Percentiles rank a stretch among this genome's conserved stretches.
phyloP scores from a whole-genome alignment of 2,329 filamentous ascomycete genomes.

The Metarhizium brunneum region DNA sequence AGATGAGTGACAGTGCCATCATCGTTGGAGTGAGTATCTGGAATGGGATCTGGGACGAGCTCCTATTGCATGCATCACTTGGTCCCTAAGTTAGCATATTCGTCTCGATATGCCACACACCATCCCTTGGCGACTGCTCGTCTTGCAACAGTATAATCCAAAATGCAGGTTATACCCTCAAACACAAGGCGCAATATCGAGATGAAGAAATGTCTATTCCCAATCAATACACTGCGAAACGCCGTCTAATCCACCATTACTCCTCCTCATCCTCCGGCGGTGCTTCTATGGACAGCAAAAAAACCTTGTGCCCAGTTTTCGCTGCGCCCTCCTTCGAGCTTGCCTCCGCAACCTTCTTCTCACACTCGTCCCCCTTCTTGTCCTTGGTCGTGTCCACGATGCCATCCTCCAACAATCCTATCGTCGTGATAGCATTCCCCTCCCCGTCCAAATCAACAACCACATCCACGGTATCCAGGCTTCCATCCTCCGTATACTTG shows the following conservation, averaged over 20 bases:
- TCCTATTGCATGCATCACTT: too few species aligned
- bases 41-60: too few species aligned
- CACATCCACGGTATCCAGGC: conserved; percentile 43
- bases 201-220: too few species aligned
- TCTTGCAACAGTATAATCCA: too few species aligned
- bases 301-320: conserved; percentile 19
- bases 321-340: conserved; percentile 6
- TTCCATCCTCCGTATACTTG: conserved; percentile 68
- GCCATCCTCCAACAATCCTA: conserved; percentile 27
- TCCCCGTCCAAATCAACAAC: conserved; percentile 44
- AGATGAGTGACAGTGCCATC: too few species aligned
- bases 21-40: too few species aligned
- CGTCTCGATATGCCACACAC: too few species aligned
- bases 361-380: conserved; percentile 10
- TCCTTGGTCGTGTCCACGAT: conserved; percentile 26
- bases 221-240: background rate
- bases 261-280: conserved; percentile 12
- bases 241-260: background rate
- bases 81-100: too few species aligned
- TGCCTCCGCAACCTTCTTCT: conserved; percentile 9
- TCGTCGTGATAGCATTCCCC: conserved; percentile 34
- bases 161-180: too few species aligned
- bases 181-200: too few species aligned
- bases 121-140: too few species aligned
- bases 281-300: conserved; percentile 25